These are phyloP conservation scores for Ailanthus altissimus DNA, from an alignment of 345 rosid species.

Conservation along the genomic window DNA sequence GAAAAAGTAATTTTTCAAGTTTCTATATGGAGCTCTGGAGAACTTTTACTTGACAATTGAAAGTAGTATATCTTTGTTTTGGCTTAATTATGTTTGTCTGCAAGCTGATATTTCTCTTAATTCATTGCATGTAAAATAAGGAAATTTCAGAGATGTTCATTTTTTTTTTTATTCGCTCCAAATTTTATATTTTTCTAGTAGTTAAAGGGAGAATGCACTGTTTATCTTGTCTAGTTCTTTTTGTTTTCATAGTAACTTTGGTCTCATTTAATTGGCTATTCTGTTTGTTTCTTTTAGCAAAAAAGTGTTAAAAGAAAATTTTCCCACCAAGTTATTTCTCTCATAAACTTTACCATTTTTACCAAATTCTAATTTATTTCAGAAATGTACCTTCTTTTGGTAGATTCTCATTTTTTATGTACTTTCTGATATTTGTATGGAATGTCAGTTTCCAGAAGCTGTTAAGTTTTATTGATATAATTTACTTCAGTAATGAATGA, in stretches of 20 bases:
- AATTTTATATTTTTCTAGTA: background rate
- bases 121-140: background rate
- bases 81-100: too few relatives aligned
- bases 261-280: background rate
- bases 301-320: background rate
- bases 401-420: background rate
- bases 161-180: background rate
- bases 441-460: background rate
- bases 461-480: too few relatives aligned
- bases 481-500: background rate
- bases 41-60: too few relatives aligned
- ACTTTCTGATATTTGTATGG: background rate
- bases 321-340: background rate
- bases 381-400: background rate
- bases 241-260: background rate
- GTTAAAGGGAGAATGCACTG: background rate
- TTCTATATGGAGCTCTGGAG: background rate
- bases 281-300: background rate
- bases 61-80: too few relatives aligned
- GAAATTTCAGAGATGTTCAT: background rate
- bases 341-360: background rate
- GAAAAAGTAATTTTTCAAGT: background rate
- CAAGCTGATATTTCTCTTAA: background rate
- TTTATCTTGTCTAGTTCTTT: background rate
- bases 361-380: background rate